Evolutionary conservation across 306 rosid genomes (phyloP).

Genomic region (Parietaria judaica): DNA sequence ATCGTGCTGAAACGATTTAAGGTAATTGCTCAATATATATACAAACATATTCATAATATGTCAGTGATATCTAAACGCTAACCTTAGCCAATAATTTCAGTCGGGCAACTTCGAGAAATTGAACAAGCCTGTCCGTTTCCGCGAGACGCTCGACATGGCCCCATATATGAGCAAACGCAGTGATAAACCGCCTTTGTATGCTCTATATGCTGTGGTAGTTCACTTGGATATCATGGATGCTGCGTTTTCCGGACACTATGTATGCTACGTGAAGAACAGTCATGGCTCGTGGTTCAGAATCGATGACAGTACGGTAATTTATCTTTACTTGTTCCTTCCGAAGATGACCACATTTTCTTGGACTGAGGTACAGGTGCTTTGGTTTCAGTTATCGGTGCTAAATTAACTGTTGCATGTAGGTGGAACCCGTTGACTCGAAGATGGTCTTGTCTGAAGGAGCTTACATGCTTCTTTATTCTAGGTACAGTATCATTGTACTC

Average conservation of each 20-base stretch:
- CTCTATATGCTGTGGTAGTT: constrained; percentile 84
- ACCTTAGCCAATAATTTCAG: constrained; percentile 25
- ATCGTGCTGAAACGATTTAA: constrained; percentile 90
- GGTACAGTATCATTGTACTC: constrained; percentile 24
- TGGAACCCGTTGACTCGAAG: constrained; percentile 57
- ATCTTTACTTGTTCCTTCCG: background rate
- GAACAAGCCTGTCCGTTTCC: constrained; percentile 76
- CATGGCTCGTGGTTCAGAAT: constrained; percentile 95
- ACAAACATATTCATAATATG: constrained; percentile 6
- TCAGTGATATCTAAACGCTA: background rate
- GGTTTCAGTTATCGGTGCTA: background rate
- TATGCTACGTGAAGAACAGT: constrained; percentile 74
- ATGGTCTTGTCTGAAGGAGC: constrained; percentile 75
- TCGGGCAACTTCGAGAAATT: constrained; percentile 96
- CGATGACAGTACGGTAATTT: constrained; percentile 80
- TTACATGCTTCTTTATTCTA: constrained; percentile 88
- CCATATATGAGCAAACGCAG: constrained; percentile 87
- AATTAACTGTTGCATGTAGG: constrained; percentile 33
- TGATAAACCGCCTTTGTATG: constrained; percentile 73
- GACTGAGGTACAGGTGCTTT: too few species aligned
- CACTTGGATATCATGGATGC: constrained; percentile 94
- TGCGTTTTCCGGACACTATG: constrained; percentile 92
- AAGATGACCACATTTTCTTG: too few species aligned
- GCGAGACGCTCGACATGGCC: constrained; percentile 77
- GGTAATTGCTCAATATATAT: constrained; percentile 36